These are phyloP conservation scores for Cladosporium austrohemisphaericum DNA, from an alignment of 2,329 filamentous ascomycete genomes.

Conservation along the genomic window DNA sequence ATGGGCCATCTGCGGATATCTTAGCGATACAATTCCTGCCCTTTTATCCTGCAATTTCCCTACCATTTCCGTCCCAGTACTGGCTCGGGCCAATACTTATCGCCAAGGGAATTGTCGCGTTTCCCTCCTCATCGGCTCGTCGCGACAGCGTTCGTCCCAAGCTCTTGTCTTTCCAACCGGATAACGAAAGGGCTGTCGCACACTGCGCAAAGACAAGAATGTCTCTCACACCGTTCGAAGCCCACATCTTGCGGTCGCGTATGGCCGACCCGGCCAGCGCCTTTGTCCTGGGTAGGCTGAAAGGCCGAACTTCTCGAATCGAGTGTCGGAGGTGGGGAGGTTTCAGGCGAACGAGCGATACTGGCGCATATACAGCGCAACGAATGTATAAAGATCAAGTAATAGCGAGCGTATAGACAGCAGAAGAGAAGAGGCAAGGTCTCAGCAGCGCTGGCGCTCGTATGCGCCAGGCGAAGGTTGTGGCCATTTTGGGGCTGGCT, in stretches of 20 bases:
- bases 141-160: conserved; percentile 2
- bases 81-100: conserved; percentile 34
- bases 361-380: conserved; percentile 1
- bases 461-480: conserved; percentile 12
- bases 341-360: not conserved
- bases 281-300: too few species aligned
- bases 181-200: conserved; percentile 8
- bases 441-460: conserved; percentile 3
- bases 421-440: conserved; percentile 1
- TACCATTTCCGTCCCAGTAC: conserved; percentile 37
- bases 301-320: not conserved
- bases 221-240: not conserved
- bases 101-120: conserved; percentile 28
- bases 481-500: conserved; percentile 12
- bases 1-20: conserved; percentile 28
- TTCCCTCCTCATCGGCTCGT: conserved; percentile 8
- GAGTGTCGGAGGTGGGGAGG: not conserved
- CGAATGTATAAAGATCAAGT: not conserved
- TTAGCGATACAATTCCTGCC: not conserved
- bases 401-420: not conserved
- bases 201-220: conserved; percentile 5
- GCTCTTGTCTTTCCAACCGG: conserved; percentile 1
- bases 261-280: not conserved
- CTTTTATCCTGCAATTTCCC: not conserved
- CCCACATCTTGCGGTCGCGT: not conserved